Base-by-base conservation (phyloP, 371 early-diverging fungal species). In the Actinomortierella wolfii region DNA sequence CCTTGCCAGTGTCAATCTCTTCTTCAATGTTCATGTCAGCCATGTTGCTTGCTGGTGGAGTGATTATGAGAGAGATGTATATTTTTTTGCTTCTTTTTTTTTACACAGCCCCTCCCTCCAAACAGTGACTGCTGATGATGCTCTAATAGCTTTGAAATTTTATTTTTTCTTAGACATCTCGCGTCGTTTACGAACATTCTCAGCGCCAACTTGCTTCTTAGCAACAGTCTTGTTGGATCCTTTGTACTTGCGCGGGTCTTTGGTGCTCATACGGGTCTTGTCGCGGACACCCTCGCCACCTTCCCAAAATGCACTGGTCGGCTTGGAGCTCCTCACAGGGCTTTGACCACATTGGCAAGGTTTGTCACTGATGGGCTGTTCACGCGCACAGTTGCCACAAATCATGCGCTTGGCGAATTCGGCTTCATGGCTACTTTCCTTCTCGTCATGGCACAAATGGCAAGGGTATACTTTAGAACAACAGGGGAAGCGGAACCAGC, bases 401-500 rank as follows among this genome's bases (percentile, higher is more conserved):
- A 98, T 81, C 91, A 96, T 94, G 25, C 89, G 75, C 51, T 80
- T 92, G 1, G 97, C 98, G 49, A 41, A 63, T 47, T 64, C 69
- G 40, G 48, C 49, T 50, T 60, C 67, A 49, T 73, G 63, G 7
- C 78, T 78, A 44, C 79, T 82, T 53, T 92, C 92, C 29, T 78
- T 69, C 5, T 84, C 85, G 61, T 97, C 93, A 63, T 99, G 99
- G 70, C 99, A 99, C 14, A 83, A 64, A 79, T 96, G 97, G 76
- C 99, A 99, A 0, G 98, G 89, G 78, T 89, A 97, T 3, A 92
- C 76, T 59, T 83, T 85, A 45, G 87, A 86, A 70, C 96, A 96
- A 49, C 99, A 99, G 0, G 96, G 94, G 78, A 99, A 99, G 17
- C 97, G 85, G 79, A 98, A 94, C 97, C 97, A 97, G 50, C 97